Percentiles rank a stretch among this genome's conserved stretches.
phyloP scores from a whole-genome alignment of 805 yeast genomes.

The Metschnikowia anglica region DNA sequence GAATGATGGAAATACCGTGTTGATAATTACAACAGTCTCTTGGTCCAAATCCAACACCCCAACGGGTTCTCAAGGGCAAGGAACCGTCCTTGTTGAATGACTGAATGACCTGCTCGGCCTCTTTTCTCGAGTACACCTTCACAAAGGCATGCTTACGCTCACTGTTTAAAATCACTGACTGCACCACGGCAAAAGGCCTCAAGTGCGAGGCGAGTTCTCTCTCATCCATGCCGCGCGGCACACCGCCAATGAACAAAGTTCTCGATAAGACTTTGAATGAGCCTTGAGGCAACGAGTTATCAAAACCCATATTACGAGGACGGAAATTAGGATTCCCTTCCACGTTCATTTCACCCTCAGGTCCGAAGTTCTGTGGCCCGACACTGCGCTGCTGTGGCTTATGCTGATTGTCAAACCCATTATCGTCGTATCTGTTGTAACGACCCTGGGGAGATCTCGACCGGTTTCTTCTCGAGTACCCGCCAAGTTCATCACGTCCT shows the following conservation, averaged over 20 bases:
- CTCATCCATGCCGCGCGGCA: constrained; percentile 80
- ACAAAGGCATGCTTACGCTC: constrained; percentile 96
- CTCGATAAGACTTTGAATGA: constrained; percentile 81
- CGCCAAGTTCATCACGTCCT: constrained; percentile 33
- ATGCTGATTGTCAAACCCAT: constrained; percentile 7
- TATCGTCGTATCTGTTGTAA: constrained; percentile 15
- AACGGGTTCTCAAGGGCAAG: constrained; percentile 74
- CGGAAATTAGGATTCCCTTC: constrained; percentile 77
- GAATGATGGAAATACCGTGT: constrained; percentile 84
- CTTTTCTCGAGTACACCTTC: constrained; percentile 85
- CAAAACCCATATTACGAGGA: constrained; percentile 69
- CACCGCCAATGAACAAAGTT: constrained; percentile 93
- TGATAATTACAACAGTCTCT: constrained; percentile 97
- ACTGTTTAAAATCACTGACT: constrained; percentile 80
- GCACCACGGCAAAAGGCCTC: constrained; percentile 88
- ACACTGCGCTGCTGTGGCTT: constrained; percentile 19
- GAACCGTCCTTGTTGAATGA: constrained; percentile 69
- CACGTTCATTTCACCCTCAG: constrained; percentile 59
- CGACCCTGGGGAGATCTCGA: constrained; percentile 51
- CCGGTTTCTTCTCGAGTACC: constrained; percentile 50
- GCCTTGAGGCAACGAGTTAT: constrained; percentile 71
- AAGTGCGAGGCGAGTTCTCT: constrained; percentile 64
- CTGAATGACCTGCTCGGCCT: constrained; percentile 80
- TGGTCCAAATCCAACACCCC: constrained; percentile 99
- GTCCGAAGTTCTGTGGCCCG: constrained; percentile 20